Conservation (phyloP, 495 filamentous ascomycete species). For the Penicillium riverlandense region DNA sequence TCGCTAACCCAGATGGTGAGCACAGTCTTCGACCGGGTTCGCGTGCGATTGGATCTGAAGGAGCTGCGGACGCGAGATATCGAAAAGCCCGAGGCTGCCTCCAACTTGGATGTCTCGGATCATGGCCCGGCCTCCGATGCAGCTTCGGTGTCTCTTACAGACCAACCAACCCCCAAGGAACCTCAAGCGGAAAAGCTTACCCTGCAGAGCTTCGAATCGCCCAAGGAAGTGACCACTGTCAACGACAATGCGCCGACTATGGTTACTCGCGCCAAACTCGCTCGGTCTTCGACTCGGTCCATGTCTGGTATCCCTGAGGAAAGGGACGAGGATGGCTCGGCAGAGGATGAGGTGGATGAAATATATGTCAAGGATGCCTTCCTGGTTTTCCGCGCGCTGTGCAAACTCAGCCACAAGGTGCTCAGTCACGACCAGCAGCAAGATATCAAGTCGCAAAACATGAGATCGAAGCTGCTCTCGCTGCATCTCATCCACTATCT, state of each 20-base stretch:
- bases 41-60: slow-evolving; percentile 78
- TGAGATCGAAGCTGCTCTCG: slow-evolving; percentile 95
- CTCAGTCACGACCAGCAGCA: slow-evolving; percentile 84
- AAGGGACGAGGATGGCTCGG: slow-evolving; percentile 43
- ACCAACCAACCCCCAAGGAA: slow-evolving; percentile 53
- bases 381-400: slow-evolving; percentile 93
- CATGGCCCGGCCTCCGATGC: slow-evolving; percentile 41
- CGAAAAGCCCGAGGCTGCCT: slow-evolving; percentile 20
- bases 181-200: slow-evolving; percentile 69
- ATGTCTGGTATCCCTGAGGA: slow-evolving; percentile 45
- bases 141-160: slow-evolving; percentile 41
- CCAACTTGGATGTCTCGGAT: slow-evolving; percentile 23
- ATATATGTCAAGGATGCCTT: slow-evolving; percentile 96
- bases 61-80: slow-evolving; percentile 54
- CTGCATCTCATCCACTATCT: slow-evolving; percentile 90
- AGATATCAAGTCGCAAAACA: slow-evolving; percentile 85
- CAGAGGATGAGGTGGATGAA: slow-evolving; percentile 91
- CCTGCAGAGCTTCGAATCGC: slow-evolving; percentile 88
- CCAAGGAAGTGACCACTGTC: slow-evolving; percentile 87
- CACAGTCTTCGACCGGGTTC: slow-evolving; percentile 93
- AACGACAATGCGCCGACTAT: slow-evolving; percentile 88
- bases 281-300: slow-evolving; percentile 42
- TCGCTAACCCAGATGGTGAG: slow-evolving; percentile 98
- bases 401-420: slow-evolving; percentile 90
- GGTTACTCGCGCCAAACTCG: slow-evolving; percentile 68